phyloP scores from a whole-genome alignment of 2,329 filamentous ascomycete species.

The Tolypocladium guangdongense region DNA sequence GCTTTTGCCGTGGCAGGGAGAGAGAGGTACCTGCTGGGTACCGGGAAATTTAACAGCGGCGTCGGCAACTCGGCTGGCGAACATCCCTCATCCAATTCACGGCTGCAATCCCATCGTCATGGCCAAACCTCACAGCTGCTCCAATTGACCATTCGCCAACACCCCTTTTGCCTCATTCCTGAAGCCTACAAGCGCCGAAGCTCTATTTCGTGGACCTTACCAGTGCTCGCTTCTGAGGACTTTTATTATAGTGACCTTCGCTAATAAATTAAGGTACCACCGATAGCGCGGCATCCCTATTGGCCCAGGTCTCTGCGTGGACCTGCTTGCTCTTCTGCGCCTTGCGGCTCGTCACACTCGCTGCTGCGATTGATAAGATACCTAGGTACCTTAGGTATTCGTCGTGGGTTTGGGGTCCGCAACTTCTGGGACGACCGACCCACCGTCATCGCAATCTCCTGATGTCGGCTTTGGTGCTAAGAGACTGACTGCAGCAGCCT shows the following conservation, averaged over 20 bases:
- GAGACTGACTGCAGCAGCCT: background rate
- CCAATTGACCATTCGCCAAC: too few relatives aligned
- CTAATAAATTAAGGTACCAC: too few relatives aligned
- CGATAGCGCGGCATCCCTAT: too few relatives aligned
- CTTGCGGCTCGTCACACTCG: background rate
- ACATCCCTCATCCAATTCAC: too few relatives aligned
- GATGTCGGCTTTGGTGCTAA: background rate
- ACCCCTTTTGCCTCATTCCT: too few relatives aligned
- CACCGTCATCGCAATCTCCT: background rate
- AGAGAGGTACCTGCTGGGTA: background rate
- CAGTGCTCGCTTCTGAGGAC: too few relatives aligned
- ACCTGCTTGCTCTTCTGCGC: background rate
- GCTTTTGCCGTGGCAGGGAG: background rate
- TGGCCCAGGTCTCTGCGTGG: too few relatives aligned
- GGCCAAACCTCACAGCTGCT: too few relatives aligned
- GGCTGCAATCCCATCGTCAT: too few relatives aligned
- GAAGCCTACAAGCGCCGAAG: too few relatives aligned
- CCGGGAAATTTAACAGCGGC: background rate
- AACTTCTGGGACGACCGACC: background rate
- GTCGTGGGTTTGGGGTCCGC: background rate
- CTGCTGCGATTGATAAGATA: slow-evolving; percentile 1
- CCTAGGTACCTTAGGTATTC: background rate
- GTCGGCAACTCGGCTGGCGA: background rate
- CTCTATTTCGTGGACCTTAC: too few relatives aligned
- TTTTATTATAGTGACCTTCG: too few relatives aligned